Evolutionary conservation across 2,329 filamentous ascomycete species (phyloP).

Genomic region (Scytalidium lignicola): DNA sequence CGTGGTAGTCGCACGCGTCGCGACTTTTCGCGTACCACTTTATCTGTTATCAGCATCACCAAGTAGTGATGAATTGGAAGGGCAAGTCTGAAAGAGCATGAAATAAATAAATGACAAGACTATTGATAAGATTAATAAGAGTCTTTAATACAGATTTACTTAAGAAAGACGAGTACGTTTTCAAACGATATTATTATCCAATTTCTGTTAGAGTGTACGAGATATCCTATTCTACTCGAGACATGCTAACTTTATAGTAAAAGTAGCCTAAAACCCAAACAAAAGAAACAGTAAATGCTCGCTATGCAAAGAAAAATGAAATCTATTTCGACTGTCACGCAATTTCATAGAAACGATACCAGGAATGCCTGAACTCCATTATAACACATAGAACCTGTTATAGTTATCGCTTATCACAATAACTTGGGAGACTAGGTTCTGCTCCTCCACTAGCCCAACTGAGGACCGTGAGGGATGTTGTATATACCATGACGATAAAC

Average conservation of each 20-base stretch:
- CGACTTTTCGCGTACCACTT: neutral
- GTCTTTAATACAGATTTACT: no score
- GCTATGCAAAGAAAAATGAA: slow-evolving; percentile 5
- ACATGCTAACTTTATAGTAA: no score
- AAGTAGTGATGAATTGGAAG: no score
- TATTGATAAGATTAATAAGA: no score
- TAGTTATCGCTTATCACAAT: slow-evolving; percentile 48
- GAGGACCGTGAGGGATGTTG: slow-evolving; percentile 77
- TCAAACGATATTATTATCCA: neutral
- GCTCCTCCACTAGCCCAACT: slow-evolving; percentile 69
- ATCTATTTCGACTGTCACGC: no score
- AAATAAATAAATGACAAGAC: no score
- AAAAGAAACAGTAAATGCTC: neutral
- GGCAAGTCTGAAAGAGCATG: no score
- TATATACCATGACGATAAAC: slow-evolving; percentile 83
- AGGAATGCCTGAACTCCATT: neutral
- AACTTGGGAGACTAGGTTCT: slow-evolving; percentile 49
- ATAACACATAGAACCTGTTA: neutral
- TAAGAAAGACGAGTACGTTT: neutral
- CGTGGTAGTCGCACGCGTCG: neutral
- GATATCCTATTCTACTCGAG: neutral
- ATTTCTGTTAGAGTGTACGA: neutral
- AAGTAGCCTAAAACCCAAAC: neutral
- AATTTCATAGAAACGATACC: no score
- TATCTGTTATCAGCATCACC: neutral